Evolutionary conservation across 139 green algal genomes (phyloP).

Genomic region (Closterium sp.): DNA sequence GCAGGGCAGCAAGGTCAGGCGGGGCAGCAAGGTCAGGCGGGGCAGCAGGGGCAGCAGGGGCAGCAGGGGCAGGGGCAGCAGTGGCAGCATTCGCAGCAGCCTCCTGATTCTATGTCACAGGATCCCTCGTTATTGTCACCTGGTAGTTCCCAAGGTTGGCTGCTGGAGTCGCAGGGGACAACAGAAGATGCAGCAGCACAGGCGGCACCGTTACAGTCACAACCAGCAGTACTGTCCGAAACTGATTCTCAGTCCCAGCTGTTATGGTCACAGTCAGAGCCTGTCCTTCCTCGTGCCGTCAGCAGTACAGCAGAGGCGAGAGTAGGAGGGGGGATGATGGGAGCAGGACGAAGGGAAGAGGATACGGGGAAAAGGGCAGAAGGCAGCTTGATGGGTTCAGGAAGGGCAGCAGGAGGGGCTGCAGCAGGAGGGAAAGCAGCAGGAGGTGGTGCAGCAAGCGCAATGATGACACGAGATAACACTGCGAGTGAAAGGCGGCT

Average conservation of each 20-base stretch:
- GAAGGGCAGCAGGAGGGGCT: not conserved
- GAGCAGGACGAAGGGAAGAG: not conserved
- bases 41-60: too few relatives aligned
- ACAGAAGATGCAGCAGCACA: not conserved
- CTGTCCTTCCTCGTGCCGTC: not conserved
- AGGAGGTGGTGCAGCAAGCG: not conserved
- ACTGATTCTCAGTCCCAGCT: not conserved
- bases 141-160: not conserved
- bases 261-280: not conserved
- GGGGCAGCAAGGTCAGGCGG: not conserved
- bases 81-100: too few relatives aligned
- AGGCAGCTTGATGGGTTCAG: not conserved
- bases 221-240: not conserved
- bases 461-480: not conserved
- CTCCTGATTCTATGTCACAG: not conserved
- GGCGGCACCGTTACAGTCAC: not conserved
- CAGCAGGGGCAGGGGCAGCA: not conserved
- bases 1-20: not conserved
- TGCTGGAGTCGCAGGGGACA: not conserved
- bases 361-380: not conserved
- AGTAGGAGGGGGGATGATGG: not conserved
- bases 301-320: not conserved
- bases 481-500: not conserved
- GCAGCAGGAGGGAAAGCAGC: too few relatives aligned
- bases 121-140: not conserved